Base-by-base conservation (phyloP, 23 red algal species). In the Chondrus crispus region DNA sequence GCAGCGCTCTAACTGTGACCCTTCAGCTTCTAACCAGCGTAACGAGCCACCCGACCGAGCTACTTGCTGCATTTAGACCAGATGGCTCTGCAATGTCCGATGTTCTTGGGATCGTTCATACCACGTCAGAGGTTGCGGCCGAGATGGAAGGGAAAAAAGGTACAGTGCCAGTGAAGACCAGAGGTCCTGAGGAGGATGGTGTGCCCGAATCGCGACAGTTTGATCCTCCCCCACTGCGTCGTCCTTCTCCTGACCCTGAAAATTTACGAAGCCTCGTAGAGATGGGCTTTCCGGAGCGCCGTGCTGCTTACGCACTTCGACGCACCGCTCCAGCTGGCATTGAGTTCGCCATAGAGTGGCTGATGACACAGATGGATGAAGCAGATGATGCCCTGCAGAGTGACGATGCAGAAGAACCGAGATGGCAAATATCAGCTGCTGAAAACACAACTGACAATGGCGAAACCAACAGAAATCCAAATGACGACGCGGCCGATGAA, bases 91-190 rank as follows among this genome's bases (percentile, higher is more conserved):
- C 66, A 7, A 58, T 69, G 50, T 40, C 66, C 10, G 85, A 89
- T 46, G 63, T 89, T 89, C 60, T 89, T 79, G 85, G 60, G 7
- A 24, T 89, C 7, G 51, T 89, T 29, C 85, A 89, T 62, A 86
- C 82, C 9, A 62, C 82, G n/a, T 86, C 82, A 69, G 58, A 86
- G 45, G 28, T 86, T 2, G 38, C 82, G 18, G 48, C 68, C 44
- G 82, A 86, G 58, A 18, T 86, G 20, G 68, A 44, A 14, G 52
- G 52, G 60, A 43, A 62, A 69, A 62, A 68, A n/a, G 71, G 26
- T 42, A 44, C 54, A 13, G 46, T 54, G 2, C 46, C 74, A 20
- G 14, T 42, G 16, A 51, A 66, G 4, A 33, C 80, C 6, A 85
- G 39, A 32, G 60, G 80, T 46, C 46, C 33, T 53, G 54, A 35